Base-by-base conservation (phyloP, 75 land plant species). In the Sequoiadendron giganteum region DNA sequence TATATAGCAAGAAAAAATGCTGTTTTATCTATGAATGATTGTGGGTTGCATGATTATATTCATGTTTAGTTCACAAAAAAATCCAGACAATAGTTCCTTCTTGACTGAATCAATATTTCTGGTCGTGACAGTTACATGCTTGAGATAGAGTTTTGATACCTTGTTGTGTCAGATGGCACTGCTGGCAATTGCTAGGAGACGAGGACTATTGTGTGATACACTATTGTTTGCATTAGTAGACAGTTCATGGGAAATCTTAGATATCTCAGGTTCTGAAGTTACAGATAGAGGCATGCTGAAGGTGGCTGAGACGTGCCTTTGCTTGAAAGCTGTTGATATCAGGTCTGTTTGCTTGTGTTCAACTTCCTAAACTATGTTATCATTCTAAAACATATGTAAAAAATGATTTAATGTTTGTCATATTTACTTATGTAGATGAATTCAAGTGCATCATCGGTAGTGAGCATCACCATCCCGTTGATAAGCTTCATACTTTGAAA, bases 261-360 rank as follows among this genome's bases (percentile, higher is more conserved):
- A 98, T 90, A 87, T 98, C 40, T 98, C 99, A 61, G 96, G 95
- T 70, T 95, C 97, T 9, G 95, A 93, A 85, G 95, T 98, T 25
- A 93, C 99, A 40, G 99, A 97, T 88, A 32, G 65, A 82, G 96
- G 97, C 43, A 76, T 98, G 39, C 80, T 65, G 34, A 87, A 85
- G 49, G 94, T 91, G 13, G 93, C 93, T 13, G 86, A 90, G 49
- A 89, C 70, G 9, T 98, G 95, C 87, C 89, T 84, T n/a, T 48
- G 42, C 73, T 86, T 98, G 43, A 90, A 90, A 84, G 97, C 96
- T 77, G 94, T 95, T 45, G 99, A 98, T 91, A 92, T 98, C 86
- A 98, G 99, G 99, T 98, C 87, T 39, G 28, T 81, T 45, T 25
- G 14, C n/a, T n/a, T 84, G 82, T 25, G 76, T 65, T 85, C 42